Base-by-base conservation (phyloP, 805 yeast genomes). In the Candida caryicola region DNA sequence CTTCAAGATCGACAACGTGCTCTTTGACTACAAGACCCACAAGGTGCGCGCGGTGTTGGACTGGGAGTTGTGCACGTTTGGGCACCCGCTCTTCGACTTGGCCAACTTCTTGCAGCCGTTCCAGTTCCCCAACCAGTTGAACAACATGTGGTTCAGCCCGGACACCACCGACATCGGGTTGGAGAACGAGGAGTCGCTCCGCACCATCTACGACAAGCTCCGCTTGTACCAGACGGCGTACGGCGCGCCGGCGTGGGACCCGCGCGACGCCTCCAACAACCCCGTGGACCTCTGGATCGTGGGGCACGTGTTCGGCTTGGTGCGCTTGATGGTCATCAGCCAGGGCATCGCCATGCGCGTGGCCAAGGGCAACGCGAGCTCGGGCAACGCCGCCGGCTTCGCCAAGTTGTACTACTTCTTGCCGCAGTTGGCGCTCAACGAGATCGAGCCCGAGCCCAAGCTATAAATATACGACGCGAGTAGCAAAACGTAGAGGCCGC, bases 31-130 rank as follows among this genome's bases (percentile, higher is more conserved):
- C 46, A 70, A 69, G 1, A 65, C 69, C 32, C 70, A 71, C 15
- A 53, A 55, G 31, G 76, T 79, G 2, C 58, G 73, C 34, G 82
- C 83, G 0, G 74, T 79, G 2, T 60, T 79, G 29, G 85, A 79
- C 51, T 79, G 85, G 85, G 85, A 79, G 51, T 58, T 79, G 28
- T 77, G 82, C 45, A 79, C 85, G 0, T 62, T 76, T 40, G 85
- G 85, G 0, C 82, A 79, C 46, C 85, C 85, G 1, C 54, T 79
- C 31, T 79, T 81, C 42, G 85, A 79, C 47, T 58, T 79, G 21
- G 75, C 82, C 13, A 79, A 79, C 50, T 62, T 78, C 19, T 58
- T 79, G 17, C 81, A 76, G 50, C 79, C 82, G 9, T 77, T 69
- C 50, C 66, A 62, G 31, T 50, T 76, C 40, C 74, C 82, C 0